phyloP scores from a whole-genome alignment of 1,139 yeast species.

The Geotrichum siamense region DNA sequence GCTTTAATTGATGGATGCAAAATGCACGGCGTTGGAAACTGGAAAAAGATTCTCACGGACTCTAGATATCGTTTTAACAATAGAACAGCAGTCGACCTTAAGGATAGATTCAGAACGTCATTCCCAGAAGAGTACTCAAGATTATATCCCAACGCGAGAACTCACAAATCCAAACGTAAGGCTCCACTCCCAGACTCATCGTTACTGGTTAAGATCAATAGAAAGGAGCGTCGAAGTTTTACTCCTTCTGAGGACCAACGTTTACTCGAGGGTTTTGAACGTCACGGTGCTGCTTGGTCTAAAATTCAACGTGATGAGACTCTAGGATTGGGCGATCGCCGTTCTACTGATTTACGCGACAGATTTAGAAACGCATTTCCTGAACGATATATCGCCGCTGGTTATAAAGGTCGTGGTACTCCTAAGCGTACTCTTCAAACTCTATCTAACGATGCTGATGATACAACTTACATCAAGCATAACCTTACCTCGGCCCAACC shows the following conservation, averaged over 20 bases:
- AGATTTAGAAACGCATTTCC: slow-evolving; percentile 43
- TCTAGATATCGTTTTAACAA: slow-evolving; percentile 36
- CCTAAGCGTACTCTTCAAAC: slow-evolving; percentile 15
- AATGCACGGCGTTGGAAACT: slow-evolving; percentile 41
- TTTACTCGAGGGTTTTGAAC: slow-evolving; percentile 58
- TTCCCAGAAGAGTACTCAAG: slow-evolving; percentile 42
- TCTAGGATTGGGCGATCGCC: slow-evolving; percentile 35
- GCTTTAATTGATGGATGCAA: slow-evolving; percentile 40
- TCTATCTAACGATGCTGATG: slow-evolving; percentile 17
- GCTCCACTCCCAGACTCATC: slow-evolving; percentile 17
- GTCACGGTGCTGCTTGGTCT: slow-evolving; percentile 84
- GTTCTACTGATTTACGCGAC: slow-evolving; percentile 41
- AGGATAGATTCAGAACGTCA: slow-evolving; percentile 40
- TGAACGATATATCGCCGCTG: slow-evolving; percentile 39
- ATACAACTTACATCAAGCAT: slow-evolving; percentile 12
- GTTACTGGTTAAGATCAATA: slow-evolving; percentile 36
- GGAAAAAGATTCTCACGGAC: slow-evolving; percentile 41
- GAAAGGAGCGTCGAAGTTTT: slow-evolving; percentile 40
- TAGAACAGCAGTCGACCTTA: slow-evolving; percentile 40
- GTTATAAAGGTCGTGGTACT: slow-evolving; percentile 36
- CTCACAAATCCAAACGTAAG: slow-evolving; percentile 36
- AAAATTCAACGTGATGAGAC: slow-evolving; percentile 49
- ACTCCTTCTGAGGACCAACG: slow-evolving; percentile 72
- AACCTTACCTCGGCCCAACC: slow-evolving; percentile 12
- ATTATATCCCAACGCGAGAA: slow-evolving; percentile 40